Evolutionary conservation across 2,329 filamentous ascomycete species (phyloP), one percentile per base, ranked within the genome.

Genomic region (Annulohypoxylon truncatum): DNA sequence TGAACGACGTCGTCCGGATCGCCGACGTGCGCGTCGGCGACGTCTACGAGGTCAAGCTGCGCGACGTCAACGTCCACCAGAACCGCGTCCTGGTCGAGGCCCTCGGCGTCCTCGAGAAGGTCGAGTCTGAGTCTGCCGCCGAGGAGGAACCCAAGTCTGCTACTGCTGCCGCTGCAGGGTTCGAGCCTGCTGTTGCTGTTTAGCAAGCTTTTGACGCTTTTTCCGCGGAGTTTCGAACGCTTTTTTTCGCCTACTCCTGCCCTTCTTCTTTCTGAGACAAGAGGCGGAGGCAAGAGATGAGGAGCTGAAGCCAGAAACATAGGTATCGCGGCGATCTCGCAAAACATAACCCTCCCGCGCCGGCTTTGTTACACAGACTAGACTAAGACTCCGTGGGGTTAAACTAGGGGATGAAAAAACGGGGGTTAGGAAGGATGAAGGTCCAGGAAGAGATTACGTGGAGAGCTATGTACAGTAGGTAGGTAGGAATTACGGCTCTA

Each of bases 41-140:
- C 72, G 76, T 82, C n/a, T 84, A 87, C 64, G 82, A 85, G 66
- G 87, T 89, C 29, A 82, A 84, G 74, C 77, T 90, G 38, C 70
- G 66, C n/a, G 78, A 87, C 66, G 75, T 90, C 65, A 85, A 88
- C 69, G 82, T 86, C 24, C 81, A 84, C 70, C 72, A 74, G 13
- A 79, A 79, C 35, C 75, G 76, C 42, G 79, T 89, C 42, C 66
- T 77, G 9, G 85, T 88, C 64, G 82, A 80, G 76, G 80, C 82
- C 9, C 59, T 84, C 40, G 73, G 76, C 50, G 68, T 74, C 31
- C 9, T 78, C 5, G 65, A 76, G 62, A 71, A 63, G 44, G 59
- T 20, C 2, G 15, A 15, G 4, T 15, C 29, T 7, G 24, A 51
- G 7, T 24, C 24, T 3, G n/a, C n/a, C n/a, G n/a, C n/a, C n/a